Evolutionary conservation across 2,329 filamentous ascomycete genomes (phyloP).

Genomic region (Diaporthe sp.): DNA sequence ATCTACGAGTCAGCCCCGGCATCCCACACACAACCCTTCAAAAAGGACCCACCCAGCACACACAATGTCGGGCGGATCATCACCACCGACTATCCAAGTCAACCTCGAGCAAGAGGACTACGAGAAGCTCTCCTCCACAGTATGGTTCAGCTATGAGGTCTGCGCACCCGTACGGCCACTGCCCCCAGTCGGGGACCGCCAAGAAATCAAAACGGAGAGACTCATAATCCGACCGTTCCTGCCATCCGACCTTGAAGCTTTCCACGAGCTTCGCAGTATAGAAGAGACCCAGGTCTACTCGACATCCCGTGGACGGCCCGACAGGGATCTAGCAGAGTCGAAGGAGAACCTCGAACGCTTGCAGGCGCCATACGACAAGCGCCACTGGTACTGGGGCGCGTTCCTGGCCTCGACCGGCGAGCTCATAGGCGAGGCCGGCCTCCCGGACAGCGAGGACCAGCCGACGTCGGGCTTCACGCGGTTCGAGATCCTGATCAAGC

Average conservation of each 20-base stretch:
- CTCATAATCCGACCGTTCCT: constrained; percentile 40
- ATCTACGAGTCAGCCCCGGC: constrained; percentile 10
- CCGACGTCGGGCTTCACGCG: constrained; percentile 38
- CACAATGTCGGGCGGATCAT: not conserved
- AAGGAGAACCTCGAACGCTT: constrained; percentile 16
- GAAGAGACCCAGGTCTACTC: constrained; percentile 35
- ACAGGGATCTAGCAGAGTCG: constrained; percentile 37
- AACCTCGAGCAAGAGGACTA: constrained; percentile 15
- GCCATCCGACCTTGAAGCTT: constrained; percentile 40
- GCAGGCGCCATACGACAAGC: constrained; percentile 38
- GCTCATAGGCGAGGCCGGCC: constrained; percentile 49
- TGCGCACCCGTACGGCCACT: constrained; percentile 31
- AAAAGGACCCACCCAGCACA: not conserved
- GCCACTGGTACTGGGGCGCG: constrained; percentile 45
- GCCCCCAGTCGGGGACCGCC: constrained; percentile 24
- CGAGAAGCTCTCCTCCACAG: constrained; percentile 4
- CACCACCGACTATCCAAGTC: constrained; percentile 16
- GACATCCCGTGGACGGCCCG: constrained; percentile 36
- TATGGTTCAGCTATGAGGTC: constrained; percentile 34
- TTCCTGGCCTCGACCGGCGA: constrained; percentile 47
- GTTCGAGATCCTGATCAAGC: constrained; percentile 37
- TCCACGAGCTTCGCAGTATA: constrained; percentile 40
- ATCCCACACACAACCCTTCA: not conserved
- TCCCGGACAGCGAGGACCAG: constrained; percentile 37
- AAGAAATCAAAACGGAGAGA: constrained; percentile 36